Percentiles rank a stretch among this genome's conserved stretches.
phyloP scores from a whole-genome alignment of 2,329 filamentous ascomycete genomes.

The Huntiella abstrusa region DNA sequence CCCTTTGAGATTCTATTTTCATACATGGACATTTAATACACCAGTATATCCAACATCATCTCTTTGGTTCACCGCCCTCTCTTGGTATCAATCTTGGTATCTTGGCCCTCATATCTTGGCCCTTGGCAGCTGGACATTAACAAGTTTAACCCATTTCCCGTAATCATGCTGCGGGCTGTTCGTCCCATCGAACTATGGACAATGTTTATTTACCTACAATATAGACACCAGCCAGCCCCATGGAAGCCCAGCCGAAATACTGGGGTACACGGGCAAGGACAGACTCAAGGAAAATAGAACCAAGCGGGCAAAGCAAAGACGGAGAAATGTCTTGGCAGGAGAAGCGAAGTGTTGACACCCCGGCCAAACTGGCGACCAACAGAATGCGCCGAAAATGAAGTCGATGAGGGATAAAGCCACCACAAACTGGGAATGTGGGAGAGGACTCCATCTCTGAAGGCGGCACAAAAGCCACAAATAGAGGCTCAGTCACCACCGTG shows the following conservation, averaged over 20 bases:
- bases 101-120: no score
- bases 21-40: not conserved
- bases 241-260: not conserved
- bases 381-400: not conserved
- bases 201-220: no score
- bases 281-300: not conserved
- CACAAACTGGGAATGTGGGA: not conserved
- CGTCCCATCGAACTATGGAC: no score
- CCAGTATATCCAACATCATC: not conserved
- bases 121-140: no score
- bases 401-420: not conserved
- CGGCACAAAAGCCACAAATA: no score
- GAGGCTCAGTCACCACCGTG: not conserved
- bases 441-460: no score
- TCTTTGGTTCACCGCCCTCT: not conserved
- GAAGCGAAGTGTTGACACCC: conserved; percentile 3
- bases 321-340: conserved; percentile 9
- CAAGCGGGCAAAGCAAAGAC: conserved; percentile 1
- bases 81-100: not conserved
- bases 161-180: no score
- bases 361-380: not conserved
- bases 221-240: no score
- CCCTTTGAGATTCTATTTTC: no score
- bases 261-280: not conserved
- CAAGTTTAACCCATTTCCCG: no score